phyloP scores from a whole-genome alignment of 1,284 basidiomycete genomes.

The Leccinum olivaceoglutinosum region DNA sequence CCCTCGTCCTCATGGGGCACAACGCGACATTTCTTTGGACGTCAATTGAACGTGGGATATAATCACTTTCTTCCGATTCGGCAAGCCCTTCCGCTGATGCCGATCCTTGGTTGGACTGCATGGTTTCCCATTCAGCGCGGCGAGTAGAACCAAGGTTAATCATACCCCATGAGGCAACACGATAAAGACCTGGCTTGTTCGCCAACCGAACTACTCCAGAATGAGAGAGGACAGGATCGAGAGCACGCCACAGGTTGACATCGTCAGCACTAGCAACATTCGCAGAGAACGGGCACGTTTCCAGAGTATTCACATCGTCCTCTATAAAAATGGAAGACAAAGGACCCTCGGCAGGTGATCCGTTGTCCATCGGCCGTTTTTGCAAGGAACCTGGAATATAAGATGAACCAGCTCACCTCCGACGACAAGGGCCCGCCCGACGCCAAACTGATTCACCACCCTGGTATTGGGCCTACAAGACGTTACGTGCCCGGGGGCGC shows the following conservation, averaged over 20 bases:
- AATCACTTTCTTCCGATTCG: conserved; percentile 24
- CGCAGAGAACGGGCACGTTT: conserved; percentile 16
- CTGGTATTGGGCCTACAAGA: conserved; percentile 26
- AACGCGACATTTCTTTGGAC: conserved; percentile 18
- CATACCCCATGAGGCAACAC: conserved; percentile 45
- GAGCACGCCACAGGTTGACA: neutral
- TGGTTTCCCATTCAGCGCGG: conserved; percentile 14
- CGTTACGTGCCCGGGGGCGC: neutral
- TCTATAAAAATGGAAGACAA: conserved; percentile 5
- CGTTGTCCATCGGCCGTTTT: conserved; percentile 11
- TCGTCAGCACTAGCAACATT: conserved; percentile 6
- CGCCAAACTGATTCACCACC: conserved; percentile 28
- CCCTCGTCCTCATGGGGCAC: conserved; percentile 50
- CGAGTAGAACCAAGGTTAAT: conserved; percentile 34
- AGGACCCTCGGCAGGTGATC: conserved; percentile 2
- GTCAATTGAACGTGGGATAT: conserved; percentile 28
- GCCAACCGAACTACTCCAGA: conserved; percentile 9
- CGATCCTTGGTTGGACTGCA: conserved; percentile 11
- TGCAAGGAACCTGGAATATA: conserved; percentile 13
- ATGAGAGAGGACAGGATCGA: conserved; percentile 5
- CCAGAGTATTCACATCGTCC: conserved; percentile 5
- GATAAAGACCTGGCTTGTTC: conserved; percentile 24
- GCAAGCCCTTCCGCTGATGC: conserved; percentile 9
- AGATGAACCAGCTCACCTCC: conserved; percentile 32
- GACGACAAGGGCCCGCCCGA: conserved; percentile 28